A percentile compares a stretch with the other conserved stretches of the same genome.
These are phyloP conservation scores for Anthracocystis panici-leucophaei DNA, from an alignment of 1,284 basidiomycete species.

Conservation along the genomic window DNA sequence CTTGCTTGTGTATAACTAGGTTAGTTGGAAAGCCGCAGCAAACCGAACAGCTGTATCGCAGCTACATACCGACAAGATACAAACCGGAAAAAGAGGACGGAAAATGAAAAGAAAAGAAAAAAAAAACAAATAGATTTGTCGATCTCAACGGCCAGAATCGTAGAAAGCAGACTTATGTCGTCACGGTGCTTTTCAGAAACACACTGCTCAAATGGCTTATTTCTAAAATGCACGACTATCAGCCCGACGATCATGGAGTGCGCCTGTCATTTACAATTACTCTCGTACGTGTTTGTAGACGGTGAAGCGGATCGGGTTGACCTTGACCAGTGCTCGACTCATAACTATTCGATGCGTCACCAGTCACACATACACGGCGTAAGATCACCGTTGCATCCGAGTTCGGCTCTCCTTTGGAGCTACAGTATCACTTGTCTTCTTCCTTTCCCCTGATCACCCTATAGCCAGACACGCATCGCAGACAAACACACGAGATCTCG, in stretches of 20 bases:
- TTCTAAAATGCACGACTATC: neutral
- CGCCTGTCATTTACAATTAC: neutral
- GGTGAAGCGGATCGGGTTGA: neutral
- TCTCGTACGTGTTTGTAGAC: slow-evolving; percentile 3
- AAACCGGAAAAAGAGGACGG: neutral
- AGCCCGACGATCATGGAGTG: neutral
- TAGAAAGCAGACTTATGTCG: slow-evolving; percentile 17
- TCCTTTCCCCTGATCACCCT: neutral
- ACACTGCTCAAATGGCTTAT: neutral
- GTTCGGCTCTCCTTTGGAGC: too few species aligned
- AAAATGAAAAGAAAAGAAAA: neutral
- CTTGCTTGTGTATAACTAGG: too few species aligned
- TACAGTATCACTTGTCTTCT: neutral
- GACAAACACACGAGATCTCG: neutral
- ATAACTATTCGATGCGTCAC: too few species aligned
- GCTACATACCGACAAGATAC: too few species aligned
- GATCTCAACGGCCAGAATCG: slow-evolving; percentile 24
- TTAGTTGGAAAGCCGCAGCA: too few species aligned
- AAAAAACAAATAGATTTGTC: slow-evolving; percentile 5
- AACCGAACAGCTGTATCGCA: too few species aligned
- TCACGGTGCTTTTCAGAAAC: slow-evolving; percentile 14
- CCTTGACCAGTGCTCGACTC: too few species aligned
- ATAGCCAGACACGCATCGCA: neutral
- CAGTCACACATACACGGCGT: too few species aligned
- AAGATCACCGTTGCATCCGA: too few species aligned